Base-by-base conservation (phyloP, 1,284 basidiomycete species). In the Ustilago xerochloae region DNA sequence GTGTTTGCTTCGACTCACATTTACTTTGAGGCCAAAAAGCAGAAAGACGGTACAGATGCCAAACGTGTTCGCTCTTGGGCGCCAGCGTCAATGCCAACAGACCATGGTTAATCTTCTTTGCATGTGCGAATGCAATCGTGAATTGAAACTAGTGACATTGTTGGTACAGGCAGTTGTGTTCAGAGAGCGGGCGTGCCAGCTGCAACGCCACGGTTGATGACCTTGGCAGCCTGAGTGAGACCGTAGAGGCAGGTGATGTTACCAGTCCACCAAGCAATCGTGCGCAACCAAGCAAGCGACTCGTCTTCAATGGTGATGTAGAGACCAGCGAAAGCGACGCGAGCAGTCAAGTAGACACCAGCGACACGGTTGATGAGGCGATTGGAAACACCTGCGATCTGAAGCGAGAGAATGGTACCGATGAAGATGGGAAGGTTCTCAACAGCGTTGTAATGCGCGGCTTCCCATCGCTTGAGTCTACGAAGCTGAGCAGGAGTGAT, bases 371-470 rank as follows among this genome's bases (percentile, higher is more conserved):
- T 75, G 56, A 70, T 63, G 29, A 70, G 9, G 10, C 63, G 41
- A 63, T 75, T 75, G 22, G 72, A 49, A 26, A 60, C 72, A 45
- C 66, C 63, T 4, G 72, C 63, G 20, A 75, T 32, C 29, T 75
- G 72, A 3, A 75, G 72, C 33, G 72, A 75, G n/a, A 75, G 51
- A 28, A 75, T 65, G 53, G 72, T 39, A 22, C 62, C 72, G 36
- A 75, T 26, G 36, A 75, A 75, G 53, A 75, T 50, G 45, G 72
- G 66, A 6, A 75, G 56, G 55, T 61, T 64, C 38, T 70, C 72
- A 22, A 75, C 43, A 18, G 72, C 62, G 33, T 75, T 75, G 72
- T 75, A 75, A 60, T 75, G 72, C 39, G 72, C 72, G 15, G 72
- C 72, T 50, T 75, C 59, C 72, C 72, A 75, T 30, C 72, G 66